Conservation (phyloP, 371 early-diverging fungal species). For the Mucor circinelloides region DNA sequence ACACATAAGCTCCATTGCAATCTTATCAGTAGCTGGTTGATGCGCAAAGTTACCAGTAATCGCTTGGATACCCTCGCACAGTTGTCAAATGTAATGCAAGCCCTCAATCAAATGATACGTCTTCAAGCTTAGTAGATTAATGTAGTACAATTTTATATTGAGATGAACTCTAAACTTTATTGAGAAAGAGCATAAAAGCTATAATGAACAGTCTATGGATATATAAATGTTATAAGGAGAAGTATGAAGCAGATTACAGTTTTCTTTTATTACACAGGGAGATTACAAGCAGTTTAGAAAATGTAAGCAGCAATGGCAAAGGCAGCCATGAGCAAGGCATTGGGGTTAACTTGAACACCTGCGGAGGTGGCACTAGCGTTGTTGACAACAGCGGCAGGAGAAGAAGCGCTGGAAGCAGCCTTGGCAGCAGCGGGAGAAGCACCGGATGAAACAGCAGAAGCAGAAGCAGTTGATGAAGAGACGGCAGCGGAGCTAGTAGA, state of each 20-base stretch:
- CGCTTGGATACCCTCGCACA: background rate
- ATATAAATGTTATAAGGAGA: background rate
- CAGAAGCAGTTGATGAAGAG: slow-evolving; percentile 8
- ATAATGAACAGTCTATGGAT: background rate
- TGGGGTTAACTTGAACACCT: slow-evolving; percentile 23
- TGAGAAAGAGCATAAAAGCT: background rate
- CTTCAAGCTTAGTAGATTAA: background rate
- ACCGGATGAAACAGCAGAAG: slow-evolving; percentile 16
- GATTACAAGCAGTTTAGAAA: slow-evolving; percentile 9
- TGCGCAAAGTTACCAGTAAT: too few species aligned
- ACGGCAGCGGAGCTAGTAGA: slow-evolving; percentile 6
- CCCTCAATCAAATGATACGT: background rate
- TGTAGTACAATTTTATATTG: background rate
- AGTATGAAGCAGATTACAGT: background rate
- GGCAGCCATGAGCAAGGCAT: slow-evolving; percentile 15
- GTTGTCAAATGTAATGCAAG: background rate
- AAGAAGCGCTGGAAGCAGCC: slow-evolving; percentile 13
- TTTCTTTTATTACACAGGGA: background rate
- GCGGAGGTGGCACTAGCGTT: slow-evolving; percentile 6
- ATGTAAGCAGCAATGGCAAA: slow-evolving; percentile 20
- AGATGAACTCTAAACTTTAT: background rate
- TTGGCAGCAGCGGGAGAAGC: slow-evolving; percentile 5
- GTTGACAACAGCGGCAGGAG: slow-evolving; percentile 12
- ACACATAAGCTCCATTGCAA: too few species aligned
- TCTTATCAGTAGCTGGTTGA: too few species aligned